A percentile compares a stretch with the other conserved stretches of the same genome.
Conservation (phyloP, 106 monocot genomes). For the Dendrobium nobile region DNA sequence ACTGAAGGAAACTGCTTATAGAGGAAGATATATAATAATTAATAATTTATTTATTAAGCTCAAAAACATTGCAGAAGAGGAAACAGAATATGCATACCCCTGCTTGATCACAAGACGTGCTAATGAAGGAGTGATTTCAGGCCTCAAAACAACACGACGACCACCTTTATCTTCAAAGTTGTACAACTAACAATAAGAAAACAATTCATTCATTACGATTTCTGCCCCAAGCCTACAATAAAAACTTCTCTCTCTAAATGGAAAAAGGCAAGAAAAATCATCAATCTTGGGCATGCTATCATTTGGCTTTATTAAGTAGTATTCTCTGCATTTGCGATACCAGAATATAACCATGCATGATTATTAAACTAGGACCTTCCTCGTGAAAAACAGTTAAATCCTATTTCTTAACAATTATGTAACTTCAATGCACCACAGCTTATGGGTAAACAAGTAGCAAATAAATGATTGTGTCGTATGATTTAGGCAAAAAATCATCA, state of each 20-base stretch:
- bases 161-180: slow-evolving; percentile 99
- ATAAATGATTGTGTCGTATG: neutral
- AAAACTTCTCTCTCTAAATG: neutral
- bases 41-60: neutral
- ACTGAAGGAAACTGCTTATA: neutral
- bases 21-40: neutral
- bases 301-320: neutral
- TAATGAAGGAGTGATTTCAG: slow-evolving; percentile 97
- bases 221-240: neutral
- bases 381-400: neutral
- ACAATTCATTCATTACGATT: neutral
- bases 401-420: neutral
- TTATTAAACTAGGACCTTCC: neutral
- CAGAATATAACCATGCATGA: neutral
- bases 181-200: slow-evolving; percentile 51
- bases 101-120: slow-evolving; percentile 96
- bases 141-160: slow-evolving; percentile 93
- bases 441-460: neutral
- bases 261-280: neutral
- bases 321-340: neutral
- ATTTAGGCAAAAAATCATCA: too few relatives aligned
- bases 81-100: slow-evolving; percentile 38
- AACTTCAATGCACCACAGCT: neutral
- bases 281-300: neutral
- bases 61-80: neutral